These are phyloP conservation scores for Neurospora crassa DNA, from an alignment of 2,329 filamentous ascomycete species.

Conservation along the genomic window DNA sequence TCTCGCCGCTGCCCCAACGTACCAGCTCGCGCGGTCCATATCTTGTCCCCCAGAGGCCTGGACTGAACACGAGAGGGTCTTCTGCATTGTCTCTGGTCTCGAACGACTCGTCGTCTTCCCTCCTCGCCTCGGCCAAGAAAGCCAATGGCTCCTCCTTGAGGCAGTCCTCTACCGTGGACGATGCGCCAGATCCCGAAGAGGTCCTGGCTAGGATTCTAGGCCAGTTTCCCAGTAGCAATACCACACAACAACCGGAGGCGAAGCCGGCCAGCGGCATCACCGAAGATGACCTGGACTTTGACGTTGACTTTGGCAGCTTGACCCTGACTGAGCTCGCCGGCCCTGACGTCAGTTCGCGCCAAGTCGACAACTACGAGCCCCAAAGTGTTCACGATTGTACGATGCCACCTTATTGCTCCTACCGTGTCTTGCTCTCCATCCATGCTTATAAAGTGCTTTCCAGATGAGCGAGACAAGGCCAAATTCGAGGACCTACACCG, in stretches of 20 bases:
- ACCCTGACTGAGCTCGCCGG: slow-evolving; percentile 63
- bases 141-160: slow-evolving; percentile 61
- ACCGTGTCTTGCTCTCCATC: slow-evolving; percentile 1
- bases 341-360: slow-evolving; percentile 20
- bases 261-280: slow-evolving; percentile 22
- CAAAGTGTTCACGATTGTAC: slow-evolving; percentile 66
- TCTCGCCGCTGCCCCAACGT: slow-evolving; percentile 60
- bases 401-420: slow-evolving; percentile 13
- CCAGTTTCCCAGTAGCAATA: slow-evolving; percentile 12
- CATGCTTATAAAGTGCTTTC: slow-evolving; percentile 11
- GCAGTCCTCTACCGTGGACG: slow-evolving; percentile 41
- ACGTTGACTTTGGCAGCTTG: slow-evolving; percentile 70
- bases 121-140: slow-evolving; percentile 55
- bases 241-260: neutral
- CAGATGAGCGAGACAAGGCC: slow-evolving; percentile 70
- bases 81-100: slow-evolving; percentile 65
- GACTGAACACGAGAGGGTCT: slow-evolving; percentile 61
- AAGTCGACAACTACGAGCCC: slow-evolving; percentile 32
- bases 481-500: slow-evolving; percentile 85
- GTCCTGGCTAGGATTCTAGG: slow-evolving; percentile 48
- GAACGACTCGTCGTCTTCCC: slow-evolving; percentile 67
- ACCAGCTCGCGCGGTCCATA: slow-evolving; percentile 61
- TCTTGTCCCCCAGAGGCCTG: slow-evolving; percentile 57
- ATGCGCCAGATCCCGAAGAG: slow-evolving; percentile 59
- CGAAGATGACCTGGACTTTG: slow-evolving; percentile 47